Base-by-base conservation (phyloP, 345 rosid species). In the Brassica juncea region DNA sequence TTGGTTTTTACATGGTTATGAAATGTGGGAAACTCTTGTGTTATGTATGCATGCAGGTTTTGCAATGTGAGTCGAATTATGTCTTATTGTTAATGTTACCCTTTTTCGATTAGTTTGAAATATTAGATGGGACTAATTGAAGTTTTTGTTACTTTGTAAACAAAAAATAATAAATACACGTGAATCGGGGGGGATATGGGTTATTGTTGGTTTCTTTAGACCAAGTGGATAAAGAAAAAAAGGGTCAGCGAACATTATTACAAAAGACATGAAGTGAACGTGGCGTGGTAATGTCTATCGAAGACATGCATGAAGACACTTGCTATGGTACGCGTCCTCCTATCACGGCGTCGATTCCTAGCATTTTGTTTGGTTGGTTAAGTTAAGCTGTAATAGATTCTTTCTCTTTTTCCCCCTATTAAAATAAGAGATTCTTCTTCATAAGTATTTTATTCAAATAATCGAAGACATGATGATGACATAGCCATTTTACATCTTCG, bases 261-360 rank as follows among this genome's bases (percentile, higher is more conserved):
- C 52, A 73, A 9, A 62, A 39, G 69, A 66, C 59, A 65, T 58
- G 73, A 75, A 75, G 80, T 54, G 76, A 81, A 81, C 80, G 83
- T 81, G 83, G 73, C 83, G 35, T 42, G 11, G 69, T 5, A 39
- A 31, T 32, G 64, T 81, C 68, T 75, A 57, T 30, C 2, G 76
- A 70, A 75, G 76, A 65, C 83, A 81, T 75, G 83, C 83, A 71
- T 4, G 68, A 47, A 15, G 83, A 81, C 83, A 81, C 72, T 81
- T 81, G 77, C 71, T 32, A n/a, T 75, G 73, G 62, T 71, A 80
- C 80, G 83, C 68, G 83, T 75, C 83, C 49, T 62, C 71, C 37
- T 68, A 15, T 6, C 34, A 72, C 81, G 68, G 72, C 72, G 60
- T 78, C 72, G 52, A 72, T 39, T 72, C 81, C 77, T 12, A 71